Conservation (phyloP, 1,284 basidiomycete species). For the Cryptococcus sp. region DNA sequence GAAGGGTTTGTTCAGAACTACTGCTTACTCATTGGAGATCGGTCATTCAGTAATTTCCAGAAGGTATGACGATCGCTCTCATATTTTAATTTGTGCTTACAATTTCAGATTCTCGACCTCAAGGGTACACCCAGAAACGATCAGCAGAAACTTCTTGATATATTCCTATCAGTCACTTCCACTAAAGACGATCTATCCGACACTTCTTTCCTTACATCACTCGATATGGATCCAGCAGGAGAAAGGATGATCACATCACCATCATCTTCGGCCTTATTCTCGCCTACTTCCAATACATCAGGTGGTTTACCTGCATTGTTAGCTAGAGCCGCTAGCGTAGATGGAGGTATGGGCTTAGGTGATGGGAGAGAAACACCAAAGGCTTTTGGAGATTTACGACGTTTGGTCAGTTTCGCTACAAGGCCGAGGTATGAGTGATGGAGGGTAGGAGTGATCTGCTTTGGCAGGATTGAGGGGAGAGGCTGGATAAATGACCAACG, state of each 20-base stretch:
- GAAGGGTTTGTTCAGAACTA: conserved; percentile 93
- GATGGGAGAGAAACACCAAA: conserved; percentile 59
- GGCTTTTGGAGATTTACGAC: conserved; percentile 76
- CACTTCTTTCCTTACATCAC: conserved; percentile 80
- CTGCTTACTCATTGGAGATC: conserved; percentile 83
- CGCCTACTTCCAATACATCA: conserved; percentile 5
- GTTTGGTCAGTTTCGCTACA: conserved; percentile 75
- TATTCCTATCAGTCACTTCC: conserved; percentile 84
- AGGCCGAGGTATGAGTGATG: neutral
- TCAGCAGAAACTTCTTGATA: conserved; percentile 84
- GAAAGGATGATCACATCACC: conserved; percentile 17
- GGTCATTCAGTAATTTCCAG: conserved; percentile 93
- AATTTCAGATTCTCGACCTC: conserved; percentile 78
- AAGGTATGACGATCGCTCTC: conserved; percentile 58
- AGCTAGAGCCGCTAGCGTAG: conserved; percentile 16
- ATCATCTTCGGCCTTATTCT: conserved; percentile 30
- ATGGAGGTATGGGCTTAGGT: conserved; percentile 5
- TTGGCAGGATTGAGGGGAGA: neutral
- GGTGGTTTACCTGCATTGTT: conserved; percentile 21
- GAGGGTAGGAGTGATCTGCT: neutral
- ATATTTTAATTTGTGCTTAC: neutral
- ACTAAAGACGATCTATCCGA: conserved; percentile 77
- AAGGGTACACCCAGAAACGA: conserved; percentile 83
- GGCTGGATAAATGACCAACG: neutral
- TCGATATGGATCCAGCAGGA: conserved; percentile 75